Base-by-base conservation (phyloP, 495 filamentous ascomycete species). In the Lepraria neglecta region DNA sequence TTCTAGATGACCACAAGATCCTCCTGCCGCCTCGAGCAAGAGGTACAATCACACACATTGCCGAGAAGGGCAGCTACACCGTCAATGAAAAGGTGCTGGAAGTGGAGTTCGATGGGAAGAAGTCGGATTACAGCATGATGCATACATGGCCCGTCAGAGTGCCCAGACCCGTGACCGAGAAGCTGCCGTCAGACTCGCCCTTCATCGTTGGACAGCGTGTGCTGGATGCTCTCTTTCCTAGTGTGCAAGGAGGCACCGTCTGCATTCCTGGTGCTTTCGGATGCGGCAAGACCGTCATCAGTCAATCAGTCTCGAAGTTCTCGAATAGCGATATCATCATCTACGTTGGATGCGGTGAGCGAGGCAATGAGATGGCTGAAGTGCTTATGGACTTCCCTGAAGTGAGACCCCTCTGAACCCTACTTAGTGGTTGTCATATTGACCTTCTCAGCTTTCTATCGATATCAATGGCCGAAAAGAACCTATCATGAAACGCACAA, bases 401-500 rank as follows among this genome's bases (percentile, higher is more conserved):
- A 72, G 59, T 61, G 38, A 10, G 19, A n/a, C 5, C 6, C 19
- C 7, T 1, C 1, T 45, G 12, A 30, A 40, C 27, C 6, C 6
- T 19, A 17, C 7, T 0, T 35, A 19, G 46, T 10, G 14, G 10
- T 42, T 12, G 31, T 58, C 27, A 46, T 60, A 5, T 35, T 62
- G 58, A 65, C 44, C 45, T 9, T 56, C 28, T 56, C 64, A 95
- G 82, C 87, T 98, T 61, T 86, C 86, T 30, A 97, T 97, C 74
- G 83, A 90, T 19, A 80, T 97, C 62, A 82, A 92, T 28, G 94
- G 94, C 67, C 90, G 92, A 69, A 86, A 90, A 78, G 95, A 97
- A 72, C 90, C 94, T 61, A 97, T 99, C 81, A 99, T 99, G 94
- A 99, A 97, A 83, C 95, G 94, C 69, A 97, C 94, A 56, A 92